phyloP scores from a whole-genome alignment of 1,284 basidiomycete species.

The Fomitopsis schrenkii region DNA sequence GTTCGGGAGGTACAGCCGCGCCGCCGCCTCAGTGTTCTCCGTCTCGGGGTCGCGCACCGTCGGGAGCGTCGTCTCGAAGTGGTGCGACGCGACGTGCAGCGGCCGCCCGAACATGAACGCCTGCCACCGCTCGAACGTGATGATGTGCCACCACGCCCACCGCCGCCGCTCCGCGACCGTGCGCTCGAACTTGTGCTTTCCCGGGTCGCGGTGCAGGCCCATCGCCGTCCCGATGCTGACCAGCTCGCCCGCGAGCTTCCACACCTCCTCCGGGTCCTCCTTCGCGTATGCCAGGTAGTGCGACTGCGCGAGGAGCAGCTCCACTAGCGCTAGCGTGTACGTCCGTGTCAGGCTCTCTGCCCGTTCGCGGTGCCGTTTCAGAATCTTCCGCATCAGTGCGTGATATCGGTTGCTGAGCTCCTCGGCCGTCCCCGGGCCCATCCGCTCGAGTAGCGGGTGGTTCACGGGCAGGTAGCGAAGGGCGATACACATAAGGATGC shows the following conservation, averaged over 20 bases:
- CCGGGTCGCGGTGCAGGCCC: slow-evolving; percentile 79
- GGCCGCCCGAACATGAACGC: slow-evolving; percentile 83
- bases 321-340: slow-evolving; percentile 72
- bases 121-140: slow-evolving; percentile 78
- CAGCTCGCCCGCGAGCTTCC: slow-evolving; percentile 67
- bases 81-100: slow-evolving; percentile 65
- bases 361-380: slow-evolving; percentile 59
- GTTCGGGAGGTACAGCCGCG: slow-evolving; percentile 64
- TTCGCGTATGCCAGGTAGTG: slow-evolving; percentile 72
- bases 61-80: slow-evolving; percentile 75
- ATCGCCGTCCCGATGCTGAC: slow-evolving; percentile 71
- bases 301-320: slow-evolving; percentile 61
- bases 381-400: slow-evolving; percentile 58
- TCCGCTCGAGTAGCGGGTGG: slow-evolving; percentile 49
- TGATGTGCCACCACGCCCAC: slow-evolving; percentile 85
- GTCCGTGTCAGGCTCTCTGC: slow-evolving; percentile 29
- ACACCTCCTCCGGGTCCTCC: slow-evolving; percentile 74
- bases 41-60: slow-evolving; percentile 55
- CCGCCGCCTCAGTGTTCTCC: slow-evolving; percentile 40
- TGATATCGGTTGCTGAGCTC: slow-evolving; percentile 63
- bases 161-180: slow-evolving; percentile 69
- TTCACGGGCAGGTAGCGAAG: slow-evolving; percentile 64
- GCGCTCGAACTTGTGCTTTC: slow-evolving; percentile 62
- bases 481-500: slow-evolving; percentile 67
- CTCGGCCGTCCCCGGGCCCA: slow-evolving; percentile 43